Evolutionary conservation across 2,329 filamentous ascomycete genomes (phyloP), one percentile per base, ranked within the genome.

Genomic region (Alternaria brassicicola): DNA sequence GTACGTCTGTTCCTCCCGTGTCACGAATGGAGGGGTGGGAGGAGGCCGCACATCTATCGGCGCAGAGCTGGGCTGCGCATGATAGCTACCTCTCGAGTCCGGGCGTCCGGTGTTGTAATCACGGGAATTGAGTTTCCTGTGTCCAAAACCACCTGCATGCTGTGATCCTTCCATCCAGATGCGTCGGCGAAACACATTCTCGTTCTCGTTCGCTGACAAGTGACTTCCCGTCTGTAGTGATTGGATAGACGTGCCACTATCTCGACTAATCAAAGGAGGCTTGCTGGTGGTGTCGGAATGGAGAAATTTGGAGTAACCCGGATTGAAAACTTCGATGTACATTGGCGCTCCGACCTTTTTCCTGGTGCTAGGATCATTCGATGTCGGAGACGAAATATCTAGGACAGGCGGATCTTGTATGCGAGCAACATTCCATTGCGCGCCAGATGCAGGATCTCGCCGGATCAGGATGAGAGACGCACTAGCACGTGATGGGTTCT

Each of bases 221-320:
- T 42, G 30, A 8, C 28, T 35, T 15, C 41, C 41, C 25, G 42
- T 31, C 33, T 66, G 55, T 8, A 58, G 28, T 42, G 66, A 54
- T 33, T 47, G 63, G 10, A 53, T 30, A 15, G 65, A 66, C 13
- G 63, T n/a, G 47, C 69, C 61, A 30, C 56, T 69, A 10, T 60
- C 45, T 23, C 62, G 64, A 33, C 33, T 62, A n/a, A 52, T 31
- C 8, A 69, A 49, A 15, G 58, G 36, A 35, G 67, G 58, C 28
- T 58, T 53, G 13, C 54, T 36, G 57, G 69, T 36, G 60, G 69
- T 39, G 9, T 65, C 62, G 4, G 68, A 63, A 63, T 78, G 66
- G 9, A 82, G 72, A 63, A 89, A 88, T 52, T 84, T 85, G 36
- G 78, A 80, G 67, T 89, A 89, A 15, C 85, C 86, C 2, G 85